These are phyloP conservation scores for Cercophora samala DNA, from an alignment of 495 filamentous ascomycete species.

Conservation along the genomic window DNA sequence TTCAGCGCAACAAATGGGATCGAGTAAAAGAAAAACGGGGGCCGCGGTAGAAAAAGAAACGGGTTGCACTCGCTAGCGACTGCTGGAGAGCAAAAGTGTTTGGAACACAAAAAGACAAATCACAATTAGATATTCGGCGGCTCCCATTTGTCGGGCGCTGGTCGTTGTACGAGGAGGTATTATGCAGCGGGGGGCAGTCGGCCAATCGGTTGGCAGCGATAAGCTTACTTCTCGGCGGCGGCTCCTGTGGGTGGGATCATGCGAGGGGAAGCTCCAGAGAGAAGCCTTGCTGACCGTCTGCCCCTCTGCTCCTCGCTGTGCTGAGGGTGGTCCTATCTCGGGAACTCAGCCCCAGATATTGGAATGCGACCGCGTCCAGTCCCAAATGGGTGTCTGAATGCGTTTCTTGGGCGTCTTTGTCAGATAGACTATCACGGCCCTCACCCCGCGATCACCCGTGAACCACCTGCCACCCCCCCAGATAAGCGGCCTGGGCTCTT, in stretches of 20 bases:
- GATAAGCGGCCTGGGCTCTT: neutral
- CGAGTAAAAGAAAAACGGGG: neutral
- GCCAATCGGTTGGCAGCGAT: conserved; percentile 12
- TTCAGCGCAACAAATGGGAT: neutral
- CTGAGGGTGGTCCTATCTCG: conserved; percentile 7
- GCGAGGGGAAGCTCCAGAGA: neutral
- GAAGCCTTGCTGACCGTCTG: no score
- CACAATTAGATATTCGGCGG: conserved; percentile 7
- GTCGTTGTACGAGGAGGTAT: conserved; percentile 11
- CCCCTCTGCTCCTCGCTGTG: neutral
- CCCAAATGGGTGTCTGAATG: neutral
- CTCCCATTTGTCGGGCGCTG: conserved; percentile 2
- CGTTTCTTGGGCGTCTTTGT: neutral
- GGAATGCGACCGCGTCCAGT: conserved; percentile 5
- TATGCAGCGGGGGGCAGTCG: conserved; percentile 3
- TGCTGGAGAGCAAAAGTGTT: neutral
- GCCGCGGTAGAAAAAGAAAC: neutral
- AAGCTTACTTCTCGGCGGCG: conserved; percentile 8
- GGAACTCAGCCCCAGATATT: conserved; percentile 12
- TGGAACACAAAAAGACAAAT: conserved; percentile 10
- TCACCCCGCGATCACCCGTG: conserved; percentile 9
- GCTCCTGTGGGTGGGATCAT: conserved; percentile 5
- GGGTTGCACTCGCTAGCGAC: neutral
- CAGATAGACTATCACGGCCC: neutral
- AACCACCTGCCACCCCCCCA: neutral